Conservation (phyloP, 768 basidiomycete genomes). For the Amanita pallidorosea region DNA sequence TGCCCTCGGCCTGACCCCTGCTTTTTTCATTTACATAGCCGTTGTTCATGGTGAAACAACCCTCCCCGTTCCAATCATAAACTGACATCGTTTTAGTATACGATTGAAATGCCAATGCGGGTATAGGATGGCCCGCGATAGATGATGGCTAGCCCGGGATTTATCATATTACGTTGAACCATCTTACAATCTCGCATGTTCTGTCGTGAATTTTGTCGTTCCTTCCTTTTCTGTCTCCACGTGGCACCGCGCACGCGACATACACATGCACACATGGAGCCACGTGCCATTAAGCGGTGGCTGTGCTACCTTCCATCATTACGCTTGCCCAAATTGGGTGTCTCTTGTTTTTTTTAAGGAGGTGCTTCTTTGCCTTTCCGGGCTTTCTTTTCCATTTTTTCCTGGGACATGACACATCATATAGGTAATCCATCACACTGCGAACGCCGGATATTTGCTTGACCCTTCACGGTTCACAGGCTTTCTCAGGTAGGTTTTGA, state of each 20-base stretch:
- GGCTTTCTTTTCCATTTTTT: background rate
- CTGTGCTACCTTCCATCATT: conserved; percentile 11
- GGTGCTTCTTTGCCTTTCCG: background rate
- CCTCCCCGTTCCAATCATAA: background rate
- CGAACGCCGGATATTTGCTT: too few relatives aligned
- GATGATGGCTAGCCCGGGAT: background rate
- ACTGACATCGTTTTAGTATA: conserved; percentile 10
- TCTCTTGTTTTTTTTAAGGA: background rate
- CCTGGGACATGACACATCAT: background rate
- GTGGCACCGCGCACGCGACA: conserved; percentile 14
- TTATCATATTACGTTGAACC: background rate
- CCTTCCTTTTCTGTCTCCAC: background rate
- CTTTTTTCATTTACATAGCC: conserved; percentile 15
- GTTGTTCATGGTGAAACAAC: conserved; percentile 37
- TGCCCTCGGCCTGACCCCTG: background rate
- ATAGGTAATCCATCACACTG: background rate
- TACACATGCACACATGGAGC: conserved; percentile 13
- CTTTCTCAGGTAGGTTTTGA: background rate
- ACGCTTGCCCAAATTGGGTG: background rate
- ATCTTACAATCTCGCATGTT: background rate
- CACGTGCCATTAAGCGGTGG: conserved; percentile 22
- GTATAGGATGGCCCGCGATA: background rate
- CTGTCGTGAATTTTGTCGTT: background rate
- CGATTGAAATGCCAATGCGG: conserved; percentile 7
- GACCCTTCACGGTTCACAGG: too few relatives aligned